A percentile compares a stretch with the other conserved stretches of the same genome.
phyloP scores from a whole-genome alignment of 495 filamentous ascomycete species.

The Podospora pseudocomata region DNA sequence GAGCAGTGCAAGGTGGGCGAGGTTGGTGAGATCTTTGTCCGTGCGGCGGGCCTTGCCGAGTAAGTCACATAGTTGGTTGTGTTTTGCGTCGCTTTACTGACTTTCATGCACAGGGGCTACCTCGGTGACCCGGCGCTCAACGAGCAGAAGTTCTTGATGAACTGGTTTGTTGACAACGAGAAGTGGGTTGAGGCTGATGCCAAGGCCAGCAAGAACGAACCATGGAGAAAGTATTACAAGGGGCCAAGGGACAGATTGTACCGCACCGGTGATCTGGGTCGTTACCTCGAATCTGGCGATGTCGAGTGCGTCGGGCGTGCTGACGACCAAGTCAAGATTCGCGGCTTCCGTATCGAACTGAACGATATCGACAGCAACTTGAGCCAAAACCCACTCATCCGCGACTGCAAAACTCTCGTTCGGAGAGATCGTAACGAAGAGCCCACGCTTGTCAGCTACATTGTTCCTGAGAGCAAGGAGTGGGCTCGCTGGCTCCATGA shows the following conservation, averaged over 20 bases:
- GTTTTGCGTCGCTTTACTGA: not conserved
- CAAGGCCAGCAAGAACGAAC: constrained; percentile 51
- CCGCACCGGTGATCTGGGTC: constrained; percentile 74
- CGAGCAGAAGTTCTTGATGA: constrained; percentile 75
- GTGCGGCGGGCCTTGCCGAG: constrained; percentile 85
- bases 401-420: constrained; percentile 85
- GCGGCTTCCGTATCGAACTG: constrained; percentile 92
- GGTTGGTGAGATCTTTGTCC: constrained; percentile 81
- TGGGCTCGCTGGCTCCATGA: constrained; percentile 66
- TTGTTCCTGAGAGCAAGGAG: constrained; percentile 74
- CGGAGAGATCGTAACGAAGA: constrained; percentile 88
- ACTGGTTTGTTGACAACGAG: constrained; percentile 80
- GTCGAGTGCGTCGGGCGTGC: constrained; percentile 73
- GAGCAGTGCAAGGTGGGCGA: constrained; percentile 77
- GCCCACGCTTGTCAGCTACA: constrained; percentile 81
- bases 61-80: not conserved
- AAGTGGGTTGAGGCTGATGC: constrained; percentile 67
- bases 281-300: constrained; percentile 69
- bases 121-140: constrained; percentile 67
- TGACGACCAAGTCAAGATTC: constrained; percentile 92
- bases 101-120: constrained; percentile 52
- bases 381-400: constrained; percentile 69
- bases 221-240: constrained; percentile 76
- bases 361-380: constrained; percentile 89
- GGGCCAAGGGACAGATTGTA: constrained; percentile 88